Evolutionary conservation across 1,284 basidiomycete genomes (phyloP).

Genomic region (Malassezia equina): DNA sequence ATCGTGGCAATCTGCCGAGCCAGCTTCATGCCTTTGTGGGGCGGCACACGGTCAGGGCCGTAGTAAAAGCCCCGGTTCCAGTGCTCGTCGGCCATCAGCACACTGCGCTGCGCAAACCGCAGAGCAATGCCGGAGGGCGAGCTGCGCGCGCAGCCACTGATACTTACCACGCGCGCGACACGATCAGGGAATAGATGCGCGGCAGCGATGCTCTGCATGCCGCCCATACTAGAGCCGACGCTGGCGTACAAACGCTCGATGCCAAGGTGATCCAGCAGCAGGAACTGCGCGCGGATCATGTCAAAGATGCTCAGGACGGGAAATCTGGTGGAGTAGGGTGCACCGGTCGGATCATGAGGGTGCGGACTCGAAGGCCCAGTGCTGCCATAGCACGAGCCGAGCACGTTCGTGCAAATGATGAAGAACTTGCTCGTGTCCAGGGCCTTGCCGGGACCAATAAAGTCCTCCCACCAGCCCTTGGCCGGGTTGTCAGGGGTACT

Average conservation of each 20-base stretch:
- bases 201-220: constrained; percentile 92
- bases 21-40: constrained; percentile 96
- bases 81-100: constrained; percentile 97
- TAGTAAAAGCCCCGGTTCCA: constrained; percentile 99
- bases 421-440: constrained; percentile 88
- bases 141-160: constrained; percentile 83
- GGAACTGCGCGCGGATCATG: constrained; percentile 85
- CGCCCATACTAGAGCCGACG: constrained; percentile 90
- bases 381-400: constrained; percentile 93
- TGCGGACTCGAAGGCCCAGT: constrained; percentile 81
- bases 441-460: constrained; percentile 79
- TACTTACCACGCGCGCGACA: constrained; percentile 78
- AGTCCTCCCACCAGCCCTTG: constrained; percentile 96
- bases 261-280: constrained; percentile 71
- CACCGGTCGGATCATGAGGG: constrained; percentile 54
- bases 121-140: constrained; percentile 86
- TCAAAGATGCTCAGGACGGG: constrained; percentile 88
- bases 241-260: constrained; percentile 80
- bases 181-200: constrained; percentile 83
- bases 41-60: constrained; percentile 63
- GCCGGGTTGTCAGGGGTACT: constrained; percentile 67
- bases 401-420: constrained; percentile 90
- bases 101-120: constrained; percentile 83
- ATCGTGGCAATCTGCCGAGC: constrained; percentile 98
- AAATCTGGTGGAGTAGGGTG: constrained; percentile 72